Conservation (phyloP, 1,284 basidiomycete genomes). For the Blastosporella zonata region DNA sequence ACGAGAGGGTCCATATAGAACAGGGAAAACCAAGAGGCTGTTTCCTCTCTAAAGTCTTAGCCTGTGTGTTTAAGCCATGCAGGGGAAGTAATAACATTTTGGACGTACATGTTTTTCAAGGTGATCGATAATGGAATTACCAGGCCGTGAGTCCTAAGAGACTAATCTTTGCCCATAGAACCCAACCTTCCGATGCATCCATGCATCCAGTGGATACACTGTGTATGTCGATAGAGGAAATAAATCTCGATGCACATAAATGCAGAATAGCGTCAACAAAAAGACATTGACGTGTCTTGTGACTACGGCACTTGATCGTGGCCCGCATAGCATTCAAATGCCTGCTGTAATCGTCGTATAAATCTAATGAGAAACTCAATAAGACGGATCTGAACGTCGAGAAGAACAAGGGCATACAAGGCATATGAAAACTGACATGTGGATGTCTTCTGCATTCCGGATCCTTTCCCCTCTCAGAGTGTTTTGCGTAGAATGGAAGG, state of each 20-base stretch:
- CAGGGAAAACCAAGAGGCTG: slow-evolving; percentile 46
- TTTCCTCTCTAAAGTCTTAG: slow-evolving; percentile 40
- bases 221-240: slow-evolving; percentile 5
- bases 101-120: background rate
- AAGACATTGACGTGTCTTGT: slow-evolving; percentile 4
- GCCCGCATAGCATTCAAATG: background rate
- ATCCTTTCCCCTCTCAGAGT: background rate
- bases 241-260: slow-evolving; percentile 2
- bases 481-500: background rate
- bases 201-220: background rate
- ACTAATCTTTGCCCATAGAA: slow-evolving; percentile 2
- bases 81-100: background rate
- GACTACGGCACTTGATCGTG: background rate
- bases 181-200: slow-evolving; percentile 3
- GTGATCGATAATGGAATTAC: slow-evolving; percentile 2
- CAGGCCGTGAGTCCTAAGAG: background rate
- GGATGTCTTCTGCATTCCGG: background rate
- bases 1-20: slow-evolving; percentile 47
- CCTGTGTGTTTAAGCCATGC: background rate
- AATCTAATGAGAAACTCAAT: background rate
- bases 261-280: background rate
- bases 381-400: background rate
- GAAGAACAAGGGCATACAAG: background rate
- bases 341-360: background rate
- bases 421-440: background rate